A percentile compares a stretch with the other conserved stretches of the same genome.
Evolutionary conservation across 208 protist genomes (phyloP).

Genomic region (Crithidia acanthocephali): DNA sequence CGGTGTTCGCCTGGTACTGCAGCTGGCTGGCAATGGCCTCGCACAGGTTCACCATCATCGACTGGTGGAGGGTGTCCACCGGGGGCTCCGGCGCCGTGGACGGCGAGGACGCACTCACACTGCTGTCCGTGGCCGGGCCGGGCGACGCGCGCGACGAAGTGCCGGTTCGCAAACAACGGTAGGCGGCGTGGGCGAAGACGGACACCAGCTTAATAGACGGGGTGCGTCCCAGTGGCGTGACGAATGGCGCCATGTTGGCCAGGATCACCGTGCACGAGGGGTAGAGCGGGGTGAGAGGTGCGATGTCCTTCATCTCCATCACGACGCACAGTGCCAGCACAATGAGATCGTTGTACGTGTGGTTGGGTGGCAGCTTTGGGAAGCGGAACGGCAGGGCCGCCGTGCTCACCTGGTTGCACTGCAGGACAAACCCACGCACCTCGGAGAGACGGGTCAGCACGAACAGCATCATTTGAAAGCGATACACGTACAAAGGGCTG

Average conservation of each 20-base stretch:
- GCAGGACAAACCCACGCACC: conserved; percentile 72
- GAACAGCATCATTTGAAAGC: conserved; percentile 84
- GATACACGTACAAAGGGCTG: conserved; percentile 43
- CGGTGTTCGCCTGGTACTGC: conserved; percentile 69
- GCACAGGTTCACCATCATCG: conserved; percentile 65
- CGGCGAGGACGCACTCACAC: background rate
- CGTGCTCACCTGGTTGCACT: conserved; percentile 72
- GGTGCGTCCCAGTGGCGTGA: conserved; percentile 51
- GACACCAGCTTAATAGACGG: conserved; percentile 58
- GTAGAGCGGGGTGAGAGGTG: conserved; percentile 50
- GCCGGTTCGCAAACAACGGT: conserved; percentile 40
- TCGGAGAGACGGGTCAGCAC: conserved; percentile 81
- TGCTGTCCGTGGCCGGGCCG: background rate
- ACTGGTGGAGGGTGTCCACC: conserved; percentile 15
- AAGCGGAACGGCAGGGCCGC: conserved; percentile 61
- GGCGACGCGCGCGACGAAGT: background rate
- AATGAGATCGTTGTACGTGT: conserved; percentile 87
- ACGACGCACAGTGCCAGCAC: conserved; percentile 71
- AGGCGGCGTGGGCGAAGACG: conserved; percentile 53
- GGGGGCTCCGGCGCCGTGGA: conserved; percentile 2
- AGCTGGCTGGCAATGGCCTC: conserved; percentile 77
- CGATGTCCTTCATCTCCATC: conserved; percentile 49
- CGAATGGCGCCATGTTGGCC: conserved; percentile 87
- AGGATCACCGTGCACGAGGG: conserved; percentile 76
- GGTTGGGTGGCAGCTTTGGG: conserved; percentile 26